Evolutionary conservation across 2,329 filamentous ascomycete species (phyloP), one percentile per base, ranked within the genome.

Genomic region (Trichoderma brevicompactum): DNA sequence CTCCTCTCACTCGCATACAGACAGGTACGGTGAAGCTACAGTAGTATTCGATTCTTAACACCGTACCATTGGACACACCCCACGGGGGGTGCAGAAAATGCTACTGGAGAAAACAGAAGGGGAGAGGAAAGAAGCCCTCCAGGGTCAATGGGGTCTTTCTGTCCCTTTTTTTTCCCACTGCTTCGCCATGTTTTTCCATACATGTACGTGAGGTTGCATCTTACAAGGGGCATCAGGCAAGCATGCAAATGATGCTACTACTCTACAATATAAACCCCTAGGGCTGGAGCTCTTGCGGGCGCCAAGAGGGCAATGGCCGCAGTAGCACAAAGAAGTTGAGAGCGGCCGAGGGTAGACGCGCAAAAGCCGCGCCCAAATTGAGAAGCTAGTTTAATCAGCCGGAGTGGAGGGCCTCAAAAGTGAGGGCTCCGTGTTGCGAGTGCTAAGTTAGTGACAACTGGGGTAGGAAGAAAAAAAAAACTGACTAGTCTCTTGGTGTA

Each of bases 381-480:
- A 32, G 38, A 44, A 43, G n/a, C 23, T 36, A 41, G 48, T 44
- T 19, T 43, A 41, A 43, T 53, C 49, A 9, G 59, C 48, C 17
- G 38, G 49, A 62, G 59, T 43, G 40, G 59, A 62, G 59, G 49
- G n/a, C 46, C 48, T 53, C 49, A 52, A 50, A 62, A 53, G 48
- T 50, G 38, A 62, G 59, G 40, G 46, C 38, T 50, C 44, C 48
- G 59, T 17, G 15, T 44, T 43, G 28, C 46, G 12, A 9, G n/a
- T 13, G 38, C 17, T 19, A 23, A 40, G 10, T 15, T 38, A 60
- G 46, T 48, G 36, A 17, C 32, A 32, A 17, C 23, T 28, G 23
- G 46, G 44, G 36, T 28, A 6, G 28, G 28, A 12, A 32, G 10
- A n/a, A 28, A 28, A 28, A 28, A 28, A 28, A 61, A 52, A 19